Conservation (phyloP, 495 filamentous ascomycete genomes). For the Cryomyces antarcticus region DNA sequence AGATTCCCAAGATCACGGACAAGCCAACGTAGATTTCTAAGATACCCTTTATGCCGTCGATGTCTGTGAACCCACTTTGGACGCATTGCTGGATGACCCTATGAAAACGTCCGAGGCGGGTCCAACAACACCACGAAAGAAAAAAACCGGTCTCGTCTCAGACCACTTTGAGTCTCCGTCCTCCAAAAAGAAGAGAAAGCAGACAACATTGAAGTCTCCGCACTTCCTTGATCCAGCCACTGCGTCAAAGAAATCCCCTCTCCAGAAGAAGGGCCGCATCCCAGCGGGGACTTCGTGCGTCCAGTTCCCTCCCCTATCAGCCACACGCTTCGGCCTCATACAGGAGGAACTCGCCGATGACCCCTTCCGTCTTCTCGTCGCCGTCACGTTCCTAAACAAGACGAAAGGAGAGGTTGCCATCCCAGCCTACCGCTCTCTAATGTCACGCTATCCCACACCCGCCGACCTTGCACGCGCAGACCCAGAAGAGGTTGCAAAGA, state of each 20-base stretch:
- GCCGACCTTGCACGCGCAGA: constrained; percentile 39
- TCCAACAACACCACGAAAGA: too few relatives aligned
- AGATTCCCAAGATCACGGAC: too few relatives aligned
- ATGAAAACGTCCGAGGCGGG: too few relatives aligned
- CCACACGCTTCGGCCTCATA: constrained; percentile 49
- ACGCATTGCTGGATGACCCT: too few relatives aligned
- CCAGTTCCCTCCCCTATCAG: constrained; percentile 48
- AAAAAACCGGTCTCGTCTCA: not conserved
- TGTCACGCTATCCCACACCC: constrained; percentile 46
- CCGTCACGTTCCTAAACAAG: constrained; percentile 47
- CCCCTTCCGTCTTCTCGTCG: constrained; percentile 27
- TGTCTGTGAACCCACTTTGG: too few relatives aligned
- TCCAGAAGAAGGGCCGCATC: not conserved
- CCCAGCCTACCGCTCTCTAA: constrained; percentile 52
- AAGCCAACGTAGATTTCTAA: too few relatives aligned
- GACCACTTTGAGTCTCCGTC: not conserved
- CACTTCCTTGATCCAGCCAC: not conserved
- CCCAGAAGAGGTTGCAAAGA: constrained; percentile 30
- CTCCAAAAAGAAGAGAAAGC: not conserved
- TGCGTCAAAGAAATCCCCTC: constrained; percentile 1
- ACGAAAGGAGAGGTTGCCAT: constrained; percentile 57
- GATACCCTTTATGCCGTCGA: too few relatives aligned
- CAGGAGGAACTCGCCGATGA: constrained; percentile 57
- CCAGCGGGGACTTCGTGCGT: constrained; percentile 35
- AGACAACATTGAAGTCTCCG: not conserved